Evolutionary conservation across 805 yeast species (phyloP).

Genomic region (Wickerhamomyces alni): DNA sequence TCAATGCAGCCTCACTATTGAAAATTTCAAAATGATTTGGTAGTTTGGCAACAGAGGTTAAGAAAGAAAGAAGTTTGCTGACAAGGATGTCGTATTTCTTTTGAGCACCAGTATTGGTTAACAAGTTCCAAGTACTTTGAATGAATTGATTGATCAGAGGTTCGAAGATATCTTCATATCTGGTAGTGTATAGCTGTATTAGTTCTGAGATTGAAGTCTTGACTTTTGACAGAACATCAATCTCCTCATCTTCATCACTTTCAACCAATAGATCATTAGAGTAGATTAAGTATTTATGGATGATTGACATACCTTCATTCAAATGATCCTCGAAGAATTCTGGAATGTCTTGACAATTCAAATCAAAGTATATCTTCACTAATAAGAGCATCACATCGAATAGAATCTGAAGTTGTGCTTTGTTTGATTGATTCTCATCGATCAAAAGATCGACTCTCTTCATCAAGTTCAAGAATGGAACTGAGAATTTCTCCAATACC

Average conservation of each 20-base stretch:
- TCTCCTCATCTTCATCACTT: slow-evolving; percentile 58
- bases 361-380: slow-evolving; percentile 81
- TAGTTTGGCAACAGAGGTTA: slow-evolving; percentile 74
- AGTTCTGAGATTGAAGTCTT: slow-evolving; percentile 83
- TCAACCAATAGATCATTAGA: slow-evolving; percentile 48
- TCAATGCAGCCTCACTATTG: slow-evolving; percentile 54
- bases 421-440: slow-evolving; percentile 36
- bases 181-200: slow-evolving; percentile 76
- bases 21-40: slow-evolving; percentile 64
- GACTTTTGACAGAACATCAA: slow-evolving; percentile 62
- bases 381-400: slow-evolving; percentile 69
- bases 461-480: slow-evolving; percentile 71
- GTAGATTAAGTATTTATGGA: slow-evolving; percentile 75
- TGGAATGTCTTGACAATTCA: slow-evolving; percentile 97
- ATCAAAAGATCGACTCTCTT: slow-evolving; percentile 63
- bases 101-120: slow-evolving; percentile 59
- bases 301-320: slow-evolving; percentile 65
- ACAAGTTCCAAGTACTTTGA: slow-evolving; percentile 73
- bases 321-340: slow-evolving; percentile 95
- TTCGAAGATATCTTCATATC: slow-evolving; percentile 91
- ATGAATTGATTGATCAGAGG: slow-evolving; percentile 71
- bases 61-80: slow-evolving; percentile 70
- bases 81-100: slow-evolving; percentile 81
- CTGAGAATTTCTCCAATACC: slow-evolving; percentile 77
- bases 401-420: slow-evolving; percentile 45